Percentiles rank a stretch among this genome's conserved stretches.
Conservation (phyloP, 805 yeast species). For the Starmerella vaccinii region DNA sequence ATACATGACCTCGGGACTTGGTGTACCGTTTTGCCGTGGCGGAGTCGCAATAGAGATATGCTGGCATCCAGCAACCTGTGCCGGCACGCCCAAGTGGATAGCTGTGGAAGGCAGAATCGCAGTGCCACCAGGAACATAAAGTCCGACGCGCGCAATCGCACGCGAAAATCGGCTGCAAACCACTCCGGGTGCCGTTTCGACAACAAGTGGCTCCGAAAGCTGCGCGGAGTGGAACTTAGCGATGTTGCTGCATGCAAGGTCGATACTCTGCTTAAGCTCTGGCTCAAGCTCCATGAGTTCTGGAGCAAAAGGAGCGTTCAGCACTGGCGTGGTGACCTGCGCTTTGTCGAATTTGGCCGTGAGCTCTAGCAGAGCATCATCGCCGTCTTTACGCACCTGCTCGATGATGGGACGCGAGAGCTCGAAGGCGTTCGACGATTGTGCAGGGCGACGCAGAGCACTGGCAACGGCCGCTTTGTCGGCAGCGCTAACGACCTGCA, state of each 20-base stretch:
- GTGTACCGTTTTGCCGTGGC: conserved; percentile 82
- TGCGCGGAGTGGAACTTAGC: conserved; percentile 91
- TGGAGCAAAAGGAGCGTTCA: conserved; percentile 78
- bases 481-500: conserved; percentile 31
- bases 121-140: conserved; percentile 97
- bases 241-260: conserved; percentile 79
- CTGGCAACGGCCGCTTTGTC: conserved; percentile 39
- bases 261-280: conserved; percentile 74
- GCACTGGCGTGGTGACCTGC: conserved; percentile 54
- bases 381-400: conserved; percentile 67
- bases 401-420: conserved; percentile 84
- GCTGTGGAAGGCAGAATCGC: conserved; percentile 98
- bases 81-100: conserved; percentile 96
- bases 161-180: conserved; percentile 88
- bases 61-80: conserved; percentile 92
- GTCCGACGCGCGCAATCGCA: conserved; percentile 88
- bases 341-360: conserved; percentile 91
- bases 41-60: conserved; percentile 92
- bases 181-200: conserved; percentile 93
- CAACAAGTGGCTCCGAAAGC: conserved; percentile 54
- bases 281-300: conserved; percentile 62
- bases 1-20: conserved; percentile 94
- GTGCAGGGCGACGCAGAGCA: conserved; percentile 88
- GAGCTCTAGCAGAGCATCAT: conserved; percentile 73
- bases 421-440: conserved; percentile 85